Conservation (phyloP, 495 filamentous ascomycete genomes). For the Choiromyces venosus region DNA sequence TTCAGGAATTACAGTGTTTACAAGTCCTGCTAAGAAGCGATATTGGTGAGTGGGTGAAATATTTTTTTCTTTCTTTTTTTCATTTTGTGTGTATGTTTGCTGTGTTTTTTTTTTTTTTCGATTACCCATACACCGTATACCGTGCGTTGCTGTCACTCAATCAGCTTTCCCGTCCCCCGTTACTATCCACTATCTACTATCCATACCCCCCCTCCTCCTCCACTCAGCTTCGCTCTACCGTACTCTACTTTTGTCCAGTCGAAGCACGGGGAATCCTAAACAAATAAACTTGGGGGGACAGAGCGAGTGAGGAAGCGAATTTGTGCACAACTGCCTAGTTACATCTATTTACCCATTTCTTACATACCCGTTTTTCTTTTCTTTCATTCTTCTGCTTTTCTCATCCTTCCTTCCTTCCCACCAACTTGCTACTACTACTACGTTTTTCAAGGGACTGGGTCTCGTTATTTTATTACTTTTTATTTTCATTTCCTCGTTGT, state of each 20-base stretch:
- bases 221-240: neutral
- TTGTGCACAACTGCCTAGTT: neutral
- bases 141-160: neutral
- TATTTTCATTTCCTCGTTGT: slow-evolving; percentile 11
- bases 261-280: neutral
- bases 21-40: slow-evolving; percentile 34
- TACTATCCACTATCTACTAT: too few species aligned
- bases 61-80: neutral
- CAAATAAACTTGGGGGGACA: neutral
- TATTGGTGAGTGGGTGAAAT: slow-evolving; percentile 27
- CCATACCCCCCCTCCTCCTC: neutral
- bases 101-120: neutral
- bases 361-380: slow-evolving; percentile 4
- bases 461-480: neutral
- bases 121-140: neutral
- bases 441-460: slow-evolving; percentile 3
- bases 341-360: slow-evolving; percentile 1
- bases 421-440: neutral
- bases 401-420: slow-evolving; percentile 3
- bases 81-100: neutral
- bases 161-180: neutral
- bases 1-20: slow-evolving; percentile 33
- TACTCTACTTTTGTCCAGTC: neutral
- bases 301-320: neutral
- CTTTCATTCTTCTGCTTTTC: slow-evolving; percentile 8